Base-by-base conservation (phyloP, 306 rosid species). In the Rosa chinensis region DNA sequence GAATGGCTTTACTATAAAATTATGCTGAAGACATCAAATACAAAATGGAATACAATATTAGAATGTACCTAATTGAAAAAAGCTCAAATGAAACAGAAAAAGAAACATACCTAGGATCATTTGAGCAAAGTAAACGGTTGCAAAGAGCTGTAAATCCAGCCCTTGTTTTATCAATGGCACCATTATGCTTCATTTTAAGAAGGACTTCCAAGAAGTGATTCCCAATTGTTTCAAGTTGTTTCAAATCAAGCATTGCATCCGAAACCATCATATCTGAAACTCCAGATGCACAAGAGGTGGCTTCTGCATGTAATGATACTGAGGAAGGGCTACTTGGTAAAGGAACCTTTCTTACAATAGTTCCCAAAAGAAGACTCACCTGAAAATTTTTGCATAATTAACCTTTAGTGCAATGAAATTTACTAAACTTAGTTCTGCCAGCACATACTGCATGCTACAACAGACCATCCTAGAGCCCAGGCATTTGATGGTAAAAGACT, bases 61-160 rank as follows among this genome's bases (percentile, higher is more conserved):
- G 45, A 23, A 77, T 17, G 77, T 68, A 47, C 25, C 23, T 40
- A 52, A 55, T 50, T 20, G 63, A 48, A 40, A 62, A 64, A 61
- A 18, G 25, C 12, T 44, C 1, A 44, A 78, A 64, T 3, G 39
- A 61, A 58, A 67, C 7, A 45, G 71, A 42, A 73, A 44, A 44
- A 8, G 1, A 10, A 44, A 59, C 72, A 39, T 87, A 95, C 98
- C 91, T 81, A 56, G 90, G 88, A 84, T 93, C 97, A 85, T 86
- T 90, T 63, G 99, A 95, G 85, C 98, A 95, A 80, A 95, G 98
- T 77, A 95, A 81, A 62, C 98, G 96, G 72, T 95, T 95, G 87
- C 98, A 95, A 82, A 95, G 98, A 70, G 99, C 98, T 62, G 99
- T 91, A 81, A 95, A 93, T 80, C 99, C 99, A 21, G 98, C 99